Evolutionary conservation across 345 rosid genomes (phyloP), one percentile per base, ranked within the genome.

Genomic region (Salix suchowensis): DNA sequence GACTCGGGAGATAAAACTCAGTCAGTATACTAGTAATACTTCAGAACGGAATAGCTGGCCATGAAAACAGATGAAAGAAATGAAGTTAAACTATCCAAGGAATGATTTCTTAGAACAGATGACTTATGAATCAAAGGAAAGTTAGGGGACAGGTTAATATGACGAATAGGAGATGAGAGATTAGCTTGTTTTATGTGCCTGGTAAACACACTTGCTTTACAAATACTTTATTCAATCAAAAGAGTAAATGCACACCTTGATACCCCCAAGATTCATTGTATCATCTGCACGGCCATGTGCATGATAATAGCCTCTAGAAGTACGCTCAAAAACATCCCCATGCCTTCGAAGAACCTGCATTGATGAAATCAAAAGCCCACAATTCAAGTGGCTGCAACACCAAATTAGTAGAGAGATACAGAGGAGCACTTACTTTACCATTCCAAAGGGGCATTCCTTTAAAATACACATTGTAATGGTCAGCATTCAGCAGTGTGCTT

Each of bases 271-370:
- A 83, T 96, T 96, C 99, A 96, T 93, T 21, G 97, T 91, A 81
- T 96, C 99, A 87, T 96, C 97, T 61, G 99, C 88, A 65, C 97
- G 94, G 7, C 99, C 99, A 39, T 93, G 99, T 42, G 99, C 99
- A 72, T 82, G 97, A 84, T 91, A 96, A 73, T 91, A 91, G 77
- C 97, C 97, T 82, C 83, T 85, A 79, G 92, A 76, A 75, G 96
- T 86, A 42, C 84, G 87, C 84, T 96, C 98, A 80, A 93, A 91
- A 65, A 93, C 75, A 83, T 96, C 99, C n/a, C 98, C 98, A 55
- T 96, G 99, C 82, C 99, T 93, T 69, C 98, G 81, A 36, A 96
- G 87, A 84, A 85, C 72, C 99, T 96, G 85, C 71, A 72, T 10
- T 67, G 61, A 58, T 32, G 19, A 64, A 23, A 5, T 39, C 23